Evolutionary conservation across 805 yeast genomes (phyloP), one percentile per base, ranked within the genome.

Genomic region (Cyberlindnera mrakii): DNA sequence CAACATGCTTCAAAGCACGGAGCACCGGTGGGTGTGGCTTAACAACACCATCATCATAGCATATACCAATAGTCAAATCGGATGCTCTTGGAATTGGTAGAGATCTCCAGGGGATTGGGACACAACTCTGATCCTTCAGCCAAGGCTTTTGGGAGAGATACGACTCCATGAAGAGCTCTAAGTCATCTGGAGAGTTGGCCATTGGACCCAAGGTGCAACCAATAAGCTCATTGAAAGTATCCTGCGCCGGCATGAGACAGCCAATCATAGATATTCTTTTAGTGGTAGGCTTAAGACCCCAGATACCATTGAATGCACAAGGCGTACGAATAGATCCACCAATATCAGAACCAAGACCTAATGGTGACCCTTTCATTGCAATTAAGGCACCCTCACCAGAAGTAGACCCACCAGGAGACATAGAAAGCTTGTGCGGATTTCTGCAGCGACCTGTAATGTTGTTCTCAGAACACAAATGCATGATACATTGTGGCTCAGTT

Each of bases 301-400:
- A 75, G 38, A 71, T 54, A 27, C 82, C 82, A 33, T 74, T 67
- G 53, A 72, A 78, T 0, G 84, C 84, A 27, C 84, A 81, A 4
- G 87, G 87, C 13, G 69, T 74, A 46, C 87, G 68, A 43, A 81
- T 75, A 9, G 81, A 74, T 2, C 87, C 87, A 43, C 87, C 87
- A 48, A 80, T 80, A 57, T 80, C 87, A 20, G 82, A 74, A 32
- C 86, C 85, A 35, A 77, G 65, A 19, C 82, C 88, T 27, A 80
- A 51, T 1, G 77, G 72, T 16, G 84, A 75, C 5, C 77, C 85
- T 40, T 70, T 74, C 54, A 75, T 68, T 4, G 74, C 75, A 41
- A 78, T 73, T 44, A 76, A 58, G 1, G 82, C 78, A 49, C 85
- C 83, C 57, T 80, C 86, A 46, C 87, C 87, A 34, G 83, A 81